Evolutionary conservation across 176 grass and related monocot genomes (phyloP).

Genomic region (Stipa capillata): DNA sequence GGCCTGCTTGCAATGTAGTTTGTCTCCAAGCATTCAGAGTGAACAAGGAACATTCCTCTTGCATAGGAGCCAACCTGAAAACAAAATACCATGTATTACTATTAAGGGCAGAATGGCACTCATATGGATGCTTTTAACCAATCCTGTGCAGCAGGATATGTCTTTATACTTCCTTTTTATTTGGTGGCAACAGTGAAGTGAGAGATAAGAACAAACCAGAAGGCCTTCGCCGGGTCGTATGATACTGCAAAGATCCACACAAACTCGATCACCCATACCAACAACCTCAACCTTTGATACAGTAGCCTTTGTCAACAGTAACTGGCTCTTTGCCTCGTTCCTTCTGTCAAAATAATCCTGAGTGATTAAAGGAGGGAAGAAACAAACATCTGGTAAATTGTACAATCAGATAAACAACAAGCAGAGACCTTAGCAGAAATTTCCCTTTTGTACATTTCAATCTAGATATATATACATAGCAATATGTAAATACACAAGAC

Average conservation of each 20-base stretch:
- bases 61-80: conserved; percentile 85
- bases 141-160: neutral
- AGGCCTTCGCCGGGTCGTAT: conserved; percentile 95
- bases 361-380: conserved; percentile 37
- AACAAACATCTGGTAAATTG: conserved; percentile 13
- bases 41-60: conserved; percentile 83
- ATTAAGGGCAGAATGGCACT: neutral
- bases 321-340: conserved; percentile 53
- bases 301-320: conserved; percentile 64
- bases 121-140: neutral
- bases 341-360: conserved; percentile 95
- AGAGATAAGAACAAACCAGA: conserved; percentile 64
- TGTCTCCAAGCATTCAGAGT: conserved; percentile 94
- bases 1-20: conserved; percentile 94
- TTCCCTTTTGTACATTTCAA: neutral
- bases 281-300: conserved; percentile 69
- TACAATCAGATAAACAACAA: neutral
- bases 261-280: conserved; percentile 93
- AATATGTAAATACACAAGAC: neutral
- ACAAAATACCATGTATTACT: neutral
- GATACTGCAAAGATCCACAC: conserved; percentile 93
- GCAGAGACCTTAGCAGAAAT: neutral
- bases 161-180: neutral
- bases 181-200: neutral
- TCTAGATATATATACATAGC: neutral